phyloP scores from a whole-genome alignment of 352 stramenopile genomes.

The Sclerospora graminicola region DNA sequence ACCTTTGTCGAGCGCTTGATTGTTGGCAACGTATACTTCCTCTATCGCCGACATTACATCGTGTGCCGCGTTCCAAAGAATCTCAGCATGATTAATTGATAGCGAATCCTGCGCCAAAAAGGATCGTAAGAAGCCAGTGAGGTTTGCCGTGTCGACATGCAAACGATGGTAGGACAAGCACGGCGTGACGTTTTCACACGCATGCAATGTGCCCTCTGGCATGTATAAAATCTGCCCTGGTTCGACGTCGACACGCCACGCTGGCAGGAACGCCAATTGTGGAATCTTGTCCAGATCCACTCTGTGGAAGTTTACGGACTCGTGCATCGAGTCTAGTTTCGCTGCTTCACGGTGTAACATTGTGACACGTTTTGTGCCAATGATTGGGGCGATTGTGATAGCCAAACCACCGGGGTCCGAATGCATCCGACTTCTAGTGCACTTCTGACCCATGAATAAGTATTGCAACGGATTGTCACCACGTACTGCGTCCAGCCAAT shows the following conservation, averaged over 20 bases:
- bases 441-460: conserved; percentile 90
- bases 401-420: conserved; percentile 84
- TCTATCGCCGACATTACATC: conserved; percentile 85
- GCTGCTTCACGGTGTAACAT: conserved; percentile 55
- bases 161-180: conserved; percentile 92
- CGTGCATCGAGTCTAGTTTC: conserved; percentile 80
- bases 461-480: conserved; percentile 90
- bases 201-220: conserved; percentile 89
- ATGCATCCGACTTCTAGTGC: conserved; percentile 87
- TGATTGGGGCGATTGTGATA: too few species aligned
- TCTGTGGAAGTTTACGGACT: conserved; percentile 70
- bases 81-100: conserved; percentile 87
- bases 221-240: conserved; percentile 91
- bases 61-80: conserved; percentile 88
- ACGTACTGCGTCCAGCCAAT: conserved; percentile 86
- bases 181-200: conserved; percentile 87
- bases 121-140: conserved; percentile 82
- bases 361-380: too few species aligned
- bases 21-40: conserved; percentile 54
- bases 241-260: conserved; percentile 82
- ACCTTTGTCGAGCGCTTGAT: conserved; percentile 25
- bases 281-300: conserved; percentile 81
- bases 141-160: conserved; percentile 88
- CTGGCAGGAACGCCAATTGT: conserved; percentile 79
- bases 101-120: conserved; percentile 86